Percentiles rank a stretch among this genome's conserved stretches.
These are phyloP conservation scores for Musa balbisiana DNA, from an alignment of 202 grass and related monocot species.

Conservation along the genomic window DNA sequence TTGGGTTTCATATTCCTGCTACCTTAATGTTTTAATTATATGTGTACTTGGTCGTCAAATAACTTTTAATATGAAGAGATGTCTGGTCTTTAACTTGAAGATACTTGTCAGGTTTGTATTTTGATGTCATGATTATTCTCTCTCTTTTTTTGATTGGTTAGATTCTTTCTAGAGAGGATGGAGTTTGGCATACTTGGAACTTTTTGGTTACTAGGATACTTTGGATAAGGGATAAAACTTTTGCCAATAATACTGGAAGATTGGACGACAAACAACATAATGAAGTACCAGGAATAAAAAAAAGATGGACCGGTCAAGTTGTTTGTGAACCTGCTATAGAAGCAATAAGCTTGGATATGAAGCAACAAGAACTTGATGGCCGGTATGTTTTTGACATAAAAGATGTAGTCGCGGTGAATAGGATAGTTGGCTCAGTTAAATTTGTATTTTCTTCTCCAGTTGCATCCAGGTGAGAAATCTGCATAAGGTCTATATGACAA, in stretches of 20 bases:
- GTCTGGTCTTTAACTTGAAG: not conserved
- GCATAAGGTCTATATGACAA: constrained; percentile 35
- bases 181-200: constrained; percentile 40
- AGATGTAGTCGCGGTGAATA: not conserved
- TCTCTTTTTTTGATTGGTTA: constrained; percentile 4
- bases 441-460: constrained; percentile 21
- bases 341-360: constrained; percentile 36
- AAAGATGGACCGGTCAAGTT: constrained; percentile 18
- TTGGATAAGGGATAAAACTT: constrained; percentile 20
- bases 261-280: constrained; percentile 14
- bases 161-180: constrained; percentile 47
- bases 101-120: not conserved
- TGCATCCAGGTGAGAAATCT: constrained; percentile 39
- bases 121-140: not conserved
- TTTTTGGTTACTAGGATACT: constrained; percentile 27
- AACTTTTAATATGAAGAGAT: not conserved
- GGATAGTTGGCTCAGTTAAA: not conserved
- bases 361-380: constrained; percentile 42
- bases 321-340: constrained; percentile 24
- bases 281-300: constrained; percentile 22
- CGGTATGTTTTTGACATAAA: constrained; percentile 24
- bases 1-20: not conserved
- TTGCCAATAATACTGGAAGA: constrained; percentile 13
- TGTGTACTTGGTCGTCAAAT: not conserved
- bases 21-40: not conserved